Base-by-base conservation (phyloP, 2,329 filamentous ascomycete species). In the Aspergillus fructus region DNA sequence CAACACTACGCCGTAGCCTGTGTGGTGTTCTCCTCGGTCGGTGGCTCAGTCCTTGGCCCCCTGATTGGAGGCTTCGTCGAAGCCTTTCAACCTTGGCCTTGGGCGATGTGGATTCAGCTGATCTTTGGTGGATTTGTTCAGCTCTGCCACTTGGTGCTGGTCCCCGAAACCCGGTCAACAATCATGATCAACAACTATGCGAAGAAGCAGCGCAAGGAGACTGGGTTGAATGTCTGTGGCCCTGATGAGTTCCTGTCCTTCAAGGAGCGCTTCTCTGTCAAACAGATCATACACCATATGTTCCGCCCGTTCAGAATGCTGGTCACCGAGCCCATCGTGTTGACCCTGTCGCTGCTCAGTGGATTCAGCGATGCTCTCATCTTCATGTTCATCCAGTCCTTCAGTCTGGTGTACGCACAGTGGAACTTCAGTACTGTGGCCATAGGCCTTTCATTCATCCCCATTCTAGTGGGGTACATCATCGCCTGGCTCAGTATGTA, bases 31-130 rank as follows among this genome's bases (percentile, higher is more conserved):
- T 91, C 89, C 0, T 92, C 89, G 0, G 89, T 93, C 13, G 89
- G 86, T 24, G 90, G 89, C 11, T 91, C 89, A 0, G 85, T 91
- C 8, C 79, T 93, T 1, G 90, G 89, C 0, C 89, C 89, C 9
- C 87, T 93, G 43, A 81, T 91, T 15, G 90, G 89, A 63, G 90
- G 89, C 1, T 92, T 92, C 66, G 84, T 88, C 17, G 84, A 92
- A 70, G 73, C 83, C 30, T 85, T 85, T 63, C 78, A 89, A 0
- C 69, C 76, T 24, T 94, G 90, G 90, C 82, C 83, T 62, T 92
- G 88, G 88, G 85, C 81, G 54, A 92, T 93, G 70, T 94, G 91
- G 90, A 89, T 93, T 59, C 89, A 93, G 73, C 83, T 93, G 61
- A 91, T 93, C 64, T 86, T 93, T 53, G 90, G 90, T 17, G 87